Base-by-base conservation (phyloP, 2,329 filamentous ascomycete species). In the Exserohilum turcica region DNA sequence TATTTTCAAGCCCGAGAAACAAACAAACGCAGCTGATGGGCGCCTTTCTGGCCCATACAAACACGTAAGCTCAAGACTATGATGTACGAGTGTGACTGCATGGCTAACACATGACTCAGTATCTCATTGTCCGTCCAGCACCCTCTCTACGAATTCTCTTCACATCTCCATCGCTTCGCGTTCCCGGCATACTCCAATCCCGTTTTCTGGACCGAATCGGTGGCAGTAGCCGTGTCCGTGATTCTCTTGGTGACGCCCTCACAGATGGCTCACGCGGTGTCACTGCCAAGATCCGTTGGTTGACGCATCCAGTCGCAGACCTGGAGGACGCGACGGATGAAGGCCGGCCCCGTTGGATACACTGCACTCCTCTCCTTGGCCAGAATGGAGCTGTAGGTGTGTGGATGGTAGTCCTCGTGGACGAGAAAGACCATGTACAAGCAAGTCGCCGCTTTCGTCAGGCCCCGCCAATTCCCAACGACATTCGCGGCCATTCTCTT, bases 341-440 rank as follows among this genome's bases (percentile, higher is more conserved):
- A 45, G 88, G 88, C 0, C 80, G 87, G 15, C 81, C 82, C 43
- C 81, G 88, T 37, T 92, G 89, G 88, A 88, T 92, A 35, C 89
- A 92, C 70, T 89, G 87, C 66, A 92, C 89, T 18, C 89, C 89
- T 2, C 75, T 92, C 3, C 74, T 89, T 3, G 88, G 87, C 2
- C 80, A 80, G 36, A 86, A 86, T 57, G 86, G 86, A 1, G 78
- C 82, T 3, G 84, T 92, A 0, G 89, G 89, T 13, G 88, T 91
- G 0, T 92, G 89, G 89, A 89, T 92, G 86, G 80, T 91, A 5
- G 81, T 91, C 0, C 79, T 92, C 12, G 84, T 90, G 3, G 87
- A 91, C 57, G 86, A 73, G 47, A 70, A 73, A n/a, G 71, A 71
- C 16, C 46, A 59, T 12, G 12, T 45, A 1, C 48, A 51, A 6